These are phyloP conservation scores for Huntiella omanensis DNA, from an alignment of 2,329 filamentous ascomycete species.

Conservation along the genomic window DNA sequence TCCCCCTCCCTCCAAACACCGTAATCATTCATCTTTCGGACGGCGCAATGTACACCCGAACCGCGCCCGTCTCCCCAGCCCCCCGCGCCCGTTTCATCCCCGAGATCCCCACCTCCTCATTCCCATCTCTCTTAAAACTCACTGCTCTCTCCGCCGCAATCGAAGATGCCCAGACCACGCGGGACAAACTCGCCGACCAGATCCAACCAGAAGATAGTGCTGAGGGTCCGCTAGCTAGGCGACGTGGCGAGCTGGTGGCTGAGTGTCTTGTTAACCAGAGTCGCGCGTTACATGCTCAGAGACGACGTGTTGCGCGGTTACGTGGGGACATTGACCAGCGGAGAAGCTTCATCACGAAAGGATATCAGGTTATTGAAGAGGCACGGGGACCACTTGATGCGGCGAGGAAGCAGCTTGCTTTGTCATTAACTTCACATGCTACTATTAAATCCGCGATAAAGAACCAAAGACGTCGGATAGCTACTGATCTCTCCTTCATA, in stretches of 20 bases:
- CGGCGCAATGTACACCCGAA: conserved; percentile 59
- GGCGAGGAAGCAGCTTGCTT: conserved; percentile 37
- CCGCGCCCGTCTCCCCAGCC: conserved; percentile 18
- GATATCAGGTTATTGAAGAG: too few species aligned
- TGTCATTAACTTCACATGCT: conserved; percentile 35
- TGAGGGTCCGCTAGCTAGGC: conserved; percentile 24
- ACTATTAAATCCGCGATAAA: conserved; percentile 47
- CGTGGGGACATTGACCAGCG: not conserved
- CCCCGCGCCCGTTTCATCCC: conserved; percentile 31
- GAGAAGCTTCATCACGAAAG: too few species aligned
- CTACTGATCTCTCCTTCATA: conserved; percentile 60
- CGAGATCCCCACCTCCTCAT: conserved; percentile 50
- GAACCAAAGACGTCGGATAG: conserved; percentile 76
- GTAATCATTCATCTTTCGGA: conserved; percentile 72
- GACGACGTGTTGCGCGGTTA: conserved; percentile 30
- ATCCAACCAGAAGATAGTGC: conserved; percentile 33
- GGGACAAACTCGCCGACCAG: conserved; percentile 54
- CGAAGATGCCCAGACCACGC: conserved; percentile 68
- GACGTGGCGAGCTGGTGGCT: conserved; percentile 27
- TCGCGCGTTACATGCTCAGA: conserved; percentile 43
- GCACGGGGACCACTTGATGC: conserved; percentile 31
- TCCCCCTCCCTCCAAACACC: conserved; percentile 62
- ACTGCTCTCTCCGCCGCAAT: conserved; percentile 80
- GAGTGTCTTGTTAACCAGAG: conserved; percentile 43
- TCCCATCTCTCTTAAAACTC: conserved; percentile 72